A percentile compares a stretch with the other conserved stretches of the same genome.
Conservation (phyloP, 345 rosid genomes). For the Jatropha curcas region DNA sequence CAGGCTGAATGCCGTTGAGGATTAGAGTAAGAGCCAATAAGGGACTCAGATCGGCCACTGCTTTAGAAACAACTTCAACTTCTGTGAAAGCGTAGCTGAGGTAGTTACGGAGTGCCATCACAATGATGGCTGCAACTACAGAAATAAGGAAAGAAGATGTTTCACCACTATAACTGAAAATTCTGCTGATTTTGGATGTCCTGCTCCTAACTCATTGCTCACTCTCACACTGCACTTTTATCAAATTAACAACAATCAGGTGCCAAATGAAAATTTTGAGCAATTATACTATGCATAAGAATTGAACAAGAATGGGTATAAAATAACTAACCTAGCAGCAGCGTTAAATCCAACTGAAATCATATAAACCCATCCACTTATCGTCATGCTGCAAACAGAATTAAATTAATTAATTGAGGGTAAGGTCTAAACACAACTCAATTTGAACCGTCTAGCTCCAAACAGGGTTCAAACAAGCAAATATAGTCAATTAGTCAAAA, state of each 20-base stretch:
- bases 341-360: constrained; percentile 32
- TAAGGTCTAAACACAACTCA: no score
- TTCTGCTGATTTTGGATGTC: constrained; percentile 65
- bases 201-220: constrained; percentile 75
- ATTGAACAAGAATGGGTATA: no score
- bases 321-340: constrained; percentile 24
- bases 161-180: constrained; percentile 45
- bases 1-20: constrained; percentile 59
- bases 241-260: not conserved
- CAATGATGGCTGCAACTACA: constrained; percentile 40
- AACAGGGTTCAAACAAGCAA: no score
- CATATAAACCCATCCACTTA: constrained; percentile 29
- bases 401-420: not conserved
- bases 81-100: constrained; percentile 60
- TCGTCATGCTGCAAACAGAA: constrained; percentile 23
- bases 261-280: no score
- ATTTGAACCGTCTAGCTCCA: no score
- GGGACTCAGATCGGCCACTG: constrained; percentile 58
- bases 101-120: constrained; percentile 45
- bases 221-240: constrained; percentile 53
- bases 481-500: no score
- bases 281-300: no score
- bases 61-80: constrained; percentile 50
- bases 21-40: constrained; percentile 53
- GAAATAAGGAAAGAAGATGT: constrained; percentile 44